Evolutionary conservation across 345 rosid species (phyloP).

Genomic region (Citrus medica): DNA sequence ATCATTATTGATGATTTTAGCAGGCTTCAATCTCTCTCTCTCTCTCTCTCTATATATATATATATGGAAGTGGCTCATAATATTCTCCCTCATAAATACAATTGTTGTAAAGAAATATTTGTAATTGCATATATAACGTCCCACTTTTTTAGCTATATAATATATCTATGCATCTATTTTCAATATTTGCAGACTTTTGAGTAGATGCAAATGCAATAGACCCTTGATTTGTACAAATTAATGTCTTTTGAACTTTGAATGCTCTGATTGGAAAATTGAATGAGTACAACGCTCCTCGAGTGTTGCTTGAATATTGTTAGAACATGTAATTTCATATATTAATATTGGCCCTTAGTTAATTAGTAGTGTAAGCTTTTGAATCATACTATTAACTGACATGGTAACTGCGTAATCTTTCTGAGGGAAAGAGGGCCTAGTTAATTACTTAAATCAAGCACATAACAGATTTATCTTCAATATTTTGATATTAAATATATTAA

Average conservation of each 20-base stretch:
- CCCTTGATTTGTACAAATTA: not conserved
- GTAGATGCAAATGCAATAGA: not conserved
- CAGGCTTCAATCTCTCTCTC: not conserved
- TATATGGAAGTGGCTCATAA: not conserved
- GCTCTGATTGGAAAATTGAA: not conserved
- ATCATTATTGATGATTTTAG: constrained; percentile 5
- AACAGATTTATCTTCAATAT: too few relatives aligned
- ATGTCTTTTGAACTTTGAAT: not conserved
- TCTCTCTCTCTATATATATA: not conserved
- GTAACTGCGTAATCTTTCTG: too few relatives aligned
- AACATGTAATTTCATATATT: too few relatives aligned
- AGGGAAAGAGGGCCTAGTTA: too few relatives aligned
- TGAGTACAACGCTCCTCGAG: too few relatives aligned
- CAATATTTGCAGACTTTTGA: not conserved
- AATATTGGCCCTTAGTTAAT: too few relatives aligned
- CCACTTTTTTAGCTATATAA: not conserved
- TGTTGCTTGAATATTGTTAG: too few relatives aligned
- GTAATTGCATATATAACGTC: not conserved
- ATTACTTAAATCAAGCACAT: too few relatives aligned
- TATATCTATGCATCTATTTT: not conserved
- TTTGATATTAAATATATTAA: too few relatives aligned
- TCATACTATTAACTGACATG: too few relatives aligned
- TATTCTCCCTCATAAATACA: not conserved
- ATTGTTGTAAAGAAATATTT: not conserved
- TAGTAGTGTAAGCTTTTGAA: too few relatives aligned